Evolutionary conservation across 1,284 basidiomycete species (phyloP).

Genomic region (Moniliophthora roreri): DNA sequence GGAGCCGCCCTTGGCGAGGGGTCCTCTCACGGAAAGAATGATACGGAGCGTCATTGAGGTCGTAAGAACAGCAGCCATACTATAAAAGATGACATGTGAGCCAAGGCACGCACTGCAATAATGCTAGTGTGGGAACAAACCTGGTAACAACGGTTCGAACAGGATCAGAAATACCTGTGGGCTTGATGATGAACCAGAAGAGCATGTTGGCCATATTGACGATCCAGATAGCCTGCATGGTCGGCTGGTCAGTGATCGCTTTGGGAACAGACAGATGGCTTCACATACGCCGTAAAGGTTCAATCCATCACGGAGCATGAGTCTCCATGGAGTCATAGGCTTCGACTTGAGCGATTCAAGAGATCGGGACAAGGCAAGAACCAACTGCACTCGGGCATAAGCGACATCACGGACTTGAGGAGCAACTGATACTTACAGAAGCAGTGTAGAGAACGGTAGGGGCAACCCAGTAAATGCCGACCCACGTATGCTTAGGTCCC

Average conservation of each 20-base stretch:
- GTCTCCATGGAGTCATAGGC: slow-evolving; percentile 67
- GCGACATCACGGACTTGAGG: neutral
- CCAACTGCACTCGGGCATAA: slow-evolving; percentile 40
- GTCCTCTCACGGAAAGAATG: slow-evolving; percentile 73
- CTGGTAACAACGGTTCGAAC: slow-evolving; percentile 76
- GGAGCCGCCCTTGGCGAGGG: slow-evolving; percentile 64
- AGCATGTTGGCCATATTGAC: slow-evolving; percentile 78
- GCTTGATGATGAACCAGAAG: slow-evolving; percentile 78
- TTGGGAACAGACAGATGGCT: slow-evolving; percentile 7
- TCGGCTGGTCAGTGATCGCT: slow-evolving; percentile 6
- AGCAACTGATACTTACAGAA: slow-evolving; percentile 44
- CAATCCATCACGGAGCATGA: slow-evolving; percentile 83
- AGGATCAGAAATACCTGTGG: slow-evolving; percentile 59
- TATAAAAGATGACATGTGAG: slow-evolving; percentile 21
- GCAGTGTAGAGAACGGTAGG: slow-evolving; percentile 70
- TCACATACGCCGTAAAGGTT: slow-evolving; percentile 73
- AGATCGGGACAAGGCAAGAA: slow-evolving; percentile 64
- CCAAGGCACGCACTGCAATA: neutral
- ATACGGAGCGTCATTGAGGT: slow-evolving; percentile 83
- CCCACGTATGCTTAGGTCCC: slow-evolving; percentile 74
- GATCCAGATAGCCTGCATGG: slow-evolving; percentile 66
- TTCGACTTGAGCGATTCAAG: slow-evolving; percentile 58
- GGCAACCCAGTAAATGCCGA: slow-evolving; percentile 79
- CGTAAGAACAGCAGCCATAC: slow-evolving; percentile 80
- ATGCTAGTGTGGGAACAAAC: slow-evolving; percentile 23